Base-by-base conservation (phyloP, 2,329 filamentous ascomycete species). In the Cadophora sp. region DNA sequence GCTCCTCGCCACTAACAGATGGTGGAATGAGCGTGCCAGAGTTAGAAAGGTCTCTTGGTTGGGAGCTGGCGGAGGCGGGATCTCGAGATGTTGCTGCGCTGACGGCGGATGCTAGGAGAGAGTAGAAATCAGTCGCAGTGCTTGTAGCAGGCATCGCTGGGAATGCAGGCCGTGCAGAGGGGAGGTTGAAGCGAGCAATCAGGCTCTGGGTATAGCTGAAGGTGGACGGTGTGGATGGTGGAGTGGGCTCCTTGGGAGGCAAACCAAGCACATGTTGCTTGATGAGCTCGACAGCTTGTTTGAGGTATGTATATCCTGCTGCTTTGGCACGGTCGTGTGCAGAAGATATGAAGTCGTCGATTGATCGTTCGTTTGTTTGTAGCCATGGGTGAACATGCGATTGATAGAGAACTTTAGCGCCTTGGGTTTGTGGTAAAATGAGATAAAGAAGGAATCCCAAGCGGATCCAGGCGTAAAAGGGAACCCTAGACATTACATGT, bases 401-500 rank as follows among this genome's bases (percentile, higher is more conserved):
- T 77, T 94, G 89, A 83, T 98, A 99, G 72, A 98, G 84, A 75
- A 91, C 82, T 69, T 92, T 91, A 67, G 94, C 94, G 79, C 96
- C 96, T 79, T 97, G 95, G n/a, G 93, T 96, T 80, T 97, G 95
- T 0, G 95, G 96, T n/a, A 97, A 89, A 76, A 98, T 94, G 70
- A 99, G 92, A 83, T 97, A 99, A 73, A 96, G 89, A 77, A 97
- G 89, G 81, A 96, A 91, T 77, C 90, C 83, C 65, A 97, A 88
- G 72, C 96, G 93, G 76, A 97, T 84, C 87, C 94, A 97, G 74
- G 92, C 88, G 82, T 97, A 99, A 80, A 98, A 97, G 2, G 96
- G 96, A 46, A 98, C 83, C 93, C 89, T 91, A 62, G 8, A 59
- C 61, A 60, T 64, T 65, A 50, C 19, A 16, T 62, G 46, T 61